Percentiles rank a stretch among this genome's conserved stretches.
Conservation (phyloP, 306 rosid species). For the Prinsepia uniflora region DNA sequence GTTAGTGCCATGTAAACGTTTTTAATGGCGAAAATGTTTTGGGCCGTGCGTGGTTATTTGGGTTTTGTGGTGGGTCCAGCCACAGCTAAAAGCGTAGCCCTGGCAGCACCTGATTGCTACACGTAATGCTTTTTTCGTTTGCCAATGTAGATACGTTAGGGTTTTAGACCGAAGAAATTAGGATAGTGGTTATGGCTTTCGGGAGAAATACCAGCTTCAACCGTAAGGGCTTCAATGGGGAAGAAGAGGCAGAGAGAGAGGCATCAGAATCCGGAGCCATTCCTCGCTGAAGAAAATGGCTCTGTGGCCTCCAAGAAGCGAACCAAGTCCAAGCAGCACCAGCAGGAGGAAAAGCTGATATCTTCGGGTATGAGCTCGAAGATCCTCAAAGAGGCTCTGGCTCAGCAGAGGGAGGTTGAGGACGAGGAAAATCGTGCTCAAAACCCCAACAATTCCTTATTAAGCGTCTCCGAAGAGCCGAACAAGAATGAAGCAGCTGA, state of each 20-base stretch:
- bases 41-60: too few relatives aligned
- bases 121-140: not conserved
- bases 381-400: conserved; percentile 68
- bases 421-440: conserved; percentile 35
- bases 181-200: not conserved
- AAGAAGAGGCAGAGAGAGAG: conserved; percentile 70
- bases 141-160: too few relatives aligned
- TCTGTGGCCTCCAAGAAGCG: conserved; percentile 43
- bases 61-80: not conserved
- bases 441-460: conserved; percentile 27
- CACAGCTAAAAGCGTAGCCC: not conserved
- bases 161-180: not conserved
- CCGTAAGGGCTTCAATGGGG: conserved; percentile 39
- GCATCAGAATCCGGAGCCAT: conserved; percentile 71
- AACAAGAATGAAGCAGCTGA: conserved; percentile 23
- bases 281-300: conserved; percentile 44
- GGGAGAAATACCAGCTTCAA: too few relatives aligned
- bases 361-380: conserved; percentile 62
- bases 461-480: conserved; percentile 17
- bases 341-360: conserved; percentile 48
- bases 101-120: not conserved
- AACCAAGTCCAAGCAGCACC: conserved; percentile 56
- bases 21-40: too few relatives aligned
- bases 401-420: conserved; percentile 67
- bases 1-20: too few relatives aligned